Evolutionary conservation across 208 protist species (phyloP).

Genomic region (Balamuthia mandrillaris): DNA sequence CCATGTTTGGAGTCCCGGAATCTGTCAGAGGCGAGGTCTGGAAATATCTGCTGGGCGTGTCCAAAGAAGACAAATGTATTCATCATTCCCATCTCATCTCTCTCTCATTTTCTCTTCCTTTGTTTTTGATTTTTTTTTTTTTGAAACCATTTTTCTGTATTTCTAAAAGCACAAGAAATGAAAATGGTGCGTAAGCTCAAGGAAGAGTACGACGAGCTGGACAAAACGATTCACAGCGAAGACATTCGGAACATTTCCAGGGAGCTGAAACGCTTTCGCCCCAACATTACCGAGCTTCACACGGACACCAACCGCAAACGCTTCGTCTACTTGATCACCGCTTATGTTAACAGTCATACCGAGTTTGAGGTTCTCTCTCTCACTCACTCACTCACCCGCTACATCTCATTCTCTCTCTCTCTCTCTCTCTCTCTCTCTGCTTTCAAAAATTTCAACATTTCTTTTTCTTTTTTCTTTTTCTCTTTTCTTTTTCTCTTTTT

Average conservation of each 20-base stretch:
- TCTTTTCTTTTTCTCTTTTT: too few species aligned
- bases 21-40: conserved; percentile 54
- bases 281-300: conserved; percentile 40
- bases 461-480: background rate
- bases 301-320: conserved; percentile 44
- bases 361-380: conserved; percentile 38
- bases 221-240: conserved; percentile 52
- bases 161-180: background rate
- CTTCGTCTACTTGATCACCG: conserved; percentile 47
- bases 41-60: conserved; percentile 50
- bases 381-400: background rate
- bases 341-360: conserved; percentile 55
- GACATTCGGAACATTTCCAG: conserved; percentile 36
- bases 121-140: background rate
- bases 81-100: background rate
- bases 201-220: conserved; percentile 61
- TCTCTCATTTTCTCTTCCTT: background rate
- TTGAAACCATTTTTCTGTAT: background rate
- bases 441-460: background rate
- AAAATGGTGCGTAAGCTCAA: background rate
- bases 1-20: conserved; percentile 50
- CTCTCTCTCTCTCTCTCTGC: background rate
- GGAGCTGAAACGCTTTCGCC: background rate
- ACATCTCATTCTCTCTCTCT: background rate
- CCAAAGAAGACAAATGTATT: conserved; percentile 55